Conservation (phyloP, 1,139 yeast genomes). For the Pichia terricola region DNA sequence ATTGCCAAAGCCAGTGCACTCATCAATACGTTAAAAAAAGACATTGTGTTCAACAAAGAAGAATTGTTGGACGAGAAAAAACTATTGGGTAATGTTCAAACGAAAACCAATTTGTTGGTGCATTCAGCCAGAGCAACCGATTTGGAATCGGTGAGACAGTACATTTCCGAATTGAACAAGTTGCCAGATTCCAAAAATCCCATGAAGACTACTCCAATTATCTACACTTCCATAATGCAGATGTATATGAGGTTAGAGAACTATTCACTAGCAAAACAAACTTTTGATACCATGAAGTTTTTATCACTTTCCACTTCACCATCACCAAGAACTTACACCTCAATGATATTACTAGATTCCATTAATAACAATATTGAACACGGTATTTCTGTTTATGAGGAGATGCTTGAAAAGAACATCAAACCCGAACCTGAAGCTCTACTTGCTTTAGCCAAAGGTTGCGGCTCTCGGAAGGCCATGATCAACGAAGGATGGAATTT, state of each 20-base stretch:
- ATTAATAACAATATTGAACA: constrained; percentile 55
- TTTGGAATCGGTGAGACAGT: constrained; percentile 29
- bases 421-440: constrained; percentile 26
- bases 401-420: constrained; percentile 37
- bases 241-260: constrained; percentile 51
- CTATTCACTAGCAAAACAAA: constrained; percentile 54
- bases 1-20: constrained; percentile 6
- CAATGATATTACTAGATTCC: constrained; percentile 59
- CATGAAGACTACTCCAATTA: constrained; percentile 28
- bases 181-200: constrained; percentile 11
- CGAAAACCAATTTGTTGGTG: constrained; percentile 38
- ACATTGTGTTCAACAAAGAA: constrained; percentile 8
- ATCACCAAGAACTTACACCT: constrained; percentile 54
- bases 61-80: neutral
- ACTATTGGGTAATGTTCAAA: constrained; percentile 28
- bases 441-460: constrained; percentile 64
- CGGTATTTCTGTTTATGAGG: constrained; percentile 69
- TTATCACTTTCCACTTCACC: constrained; percentile 58
- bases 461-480: constrained; percentile 40
- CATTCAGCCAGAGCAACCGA: constrained; percentile 20
- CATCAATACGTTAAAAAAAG: constrained; percentile 24
- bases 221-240: constrained; percentile 57
- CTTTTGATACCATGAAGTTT: constrained; percentile 83
- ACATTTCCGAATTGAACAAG: constrained; percentile 6
- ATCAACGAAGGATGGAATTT: constrained; percentile 66